phyloP scores from a whole-genome alignment of 2,329 filamentous ascomycete species.

The Ophiocordyceps polyrhachis-furcata region DNA sequence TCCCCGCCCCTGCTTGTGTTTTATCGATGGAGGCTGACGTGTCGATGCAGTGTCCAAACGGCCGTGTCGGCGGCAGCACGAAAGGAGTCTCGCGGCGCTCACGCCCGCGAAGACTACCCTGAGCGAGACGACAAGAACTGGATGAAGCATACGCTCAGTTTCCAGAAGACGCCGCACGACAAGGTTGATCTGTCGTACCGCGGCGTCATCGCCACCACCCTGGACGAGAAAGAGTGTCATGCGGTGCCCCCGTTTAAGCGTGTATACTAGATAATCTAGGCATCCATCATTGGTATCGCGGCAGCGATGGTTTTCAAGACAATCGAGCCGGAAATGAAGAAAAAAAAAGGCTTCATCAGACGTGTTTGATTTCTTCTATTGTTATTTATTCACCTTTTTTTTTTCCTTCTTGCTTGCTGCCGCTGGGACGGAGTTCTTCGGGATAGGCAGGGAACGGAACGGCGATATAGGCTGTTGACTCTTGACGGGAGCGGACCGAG shows the following conservation, averaged over 20 bases:
- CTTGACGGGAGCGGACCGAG: too few species aligned
- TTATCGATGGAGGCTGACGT: background rate
- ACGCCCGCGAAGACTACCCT: constrained; percentile 91
- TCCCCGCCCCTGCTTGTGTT: too few species aligned
- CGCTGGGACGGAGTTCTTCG: background rate
- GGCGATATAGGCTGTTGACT: background rate
- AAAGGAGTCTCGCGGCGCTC: constrained; percentile 93
- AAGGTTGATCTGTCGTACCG: constrained; percentile 77
- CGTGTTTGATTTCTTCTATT: too few species aligned
- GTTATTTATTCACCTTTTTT: too few species aligned
- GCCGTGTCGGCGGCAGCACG: constrained; percentile 77
- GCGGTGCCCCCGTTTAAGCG: constrained; percentile 91
- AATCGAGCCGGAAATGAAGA: too few species aligned
- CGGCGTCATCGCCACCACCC: constrained; percentile 59
- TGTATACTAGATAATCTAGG: constrained; percentile 44
- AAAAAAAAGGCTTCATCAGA: too few species aligned
- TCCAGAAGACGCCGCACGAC: constrained; percentile 83
- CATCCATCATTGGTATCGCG: background rate
- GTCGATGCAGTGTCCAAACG: constrained; percentile 54
- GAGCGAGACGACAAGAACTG: constrained; percentile 90
- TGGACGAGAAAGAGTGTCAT: constrained; percentile 95
- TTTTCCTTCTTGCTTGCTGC: too few species aligned
- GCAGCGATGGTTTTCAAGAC: background rate
- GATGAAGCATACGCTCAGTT: constrained; percentile 99
- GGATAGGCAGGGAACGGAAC: background rate